Evolutionary conservation across 2,329 filamentous ascomycete species (phyloP), one percentile per base, ranked within the genome.

Genomic region (Sodiomyces alkalinus): DNA sequence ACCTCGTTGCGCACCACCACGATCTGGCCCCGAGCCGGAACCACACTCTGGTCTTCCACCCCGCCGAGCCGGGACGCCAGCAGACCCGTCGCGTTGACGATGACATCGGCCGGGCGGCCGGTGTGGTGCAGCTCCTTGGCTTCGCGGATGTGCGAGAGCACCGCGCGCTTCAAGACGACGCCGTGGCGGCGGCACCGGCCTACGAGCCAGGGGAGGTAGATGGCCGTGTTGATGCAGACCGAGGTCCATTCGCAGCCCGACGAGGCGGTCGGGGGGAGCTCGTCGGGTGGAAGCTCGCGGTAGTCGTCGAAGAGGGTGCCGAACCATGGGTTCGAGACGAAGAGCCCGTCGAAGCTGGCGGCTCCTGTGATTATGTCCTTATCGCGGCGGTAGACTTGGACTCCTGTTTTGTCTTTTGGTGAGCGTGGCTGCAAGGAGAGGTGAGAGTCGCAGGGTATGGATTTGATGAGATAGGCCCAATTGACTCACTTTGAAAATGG

Each of bases 1-100:
- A 74, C 68, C 45, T 80, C 73, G 52, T 93, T 92, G 33, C 83
- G 63, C 14, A 93, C 82, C 1, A 93, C 49, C 0, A 92, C 80
- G 11, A 81, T 72, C 45, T 83, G 78, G 10, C 77, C 79, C 11
- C 78, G 63, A 1, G 62, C 73, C 3, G 79, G 77, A 33, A 67
- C 64, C 17, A 83, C 58, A 12, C 57, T 65, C 32, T 55, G 54
- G 40, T 83, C 78, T 45, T 64, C 58, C 0, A 83, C 76, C 13
- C 78, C 79, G 5, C 73, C 74, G 1, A 83, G 60, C 26, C 61
- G 72, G n/a, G 56, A 59, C 1, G 77, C 68, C 2, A 65, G 58
- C 3, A 83, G 56, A 1, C 78, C 79, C 0, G 78, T 79, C 44
- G 74, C 80, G 45, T 83, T 83, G 29, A 83, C 56, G 2, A 81